Percentiles rank a stretch among this genome's conserved stretches.
Evolutionary conservation across 805 yeast species (phyloP).

Genomic region (Clavispora phyllophila): DNA sequence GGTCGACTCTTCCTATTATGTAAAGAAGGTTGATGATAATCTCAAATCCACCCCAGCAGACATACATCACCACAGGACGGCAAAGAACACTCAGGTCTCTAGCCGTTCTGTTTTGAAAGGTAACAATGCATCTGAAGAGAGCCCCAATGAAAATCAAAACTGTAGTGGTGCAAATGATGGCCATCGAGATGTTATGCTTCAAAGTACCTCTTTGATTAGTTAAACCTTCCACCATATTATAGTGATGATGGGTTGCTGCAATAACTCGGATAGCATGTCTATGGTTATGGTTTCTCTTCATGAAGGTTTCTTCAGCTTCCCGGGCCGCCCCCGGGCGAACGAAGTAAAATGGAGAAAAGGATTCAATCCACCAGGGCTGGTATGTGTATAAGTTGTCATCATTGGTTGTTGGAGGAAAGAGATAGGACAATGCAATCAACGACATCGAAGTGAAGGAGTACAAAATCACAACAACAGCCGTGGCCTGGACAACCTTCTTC

Average conservation of each 20-base stretch:
- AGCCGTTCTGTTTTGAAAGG: slow-evolving; percentile 30
- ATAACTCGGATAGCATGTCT: slow-evolving; percentile 53
- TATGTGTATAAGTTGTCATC: slow-evolving; percentile 52
- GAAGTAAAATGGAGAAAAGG: slow-evolving; percentile 54
- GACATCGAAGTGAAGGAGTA: slow-evolving; percentile 52
- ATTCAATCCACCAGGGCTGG: slow-evolving; percentile 78
- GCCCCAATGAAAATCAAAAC: slow-evolving; percentile 47
- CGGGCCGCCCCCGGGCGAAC: slow-evolving; percentile 49
- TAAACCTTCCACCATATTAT: slow-evolving; percentile 33
- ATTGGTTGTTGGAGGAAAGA: slow-evolving; percentile 48
- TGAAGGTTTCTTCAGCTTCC: slow-evolving; percentile 44
- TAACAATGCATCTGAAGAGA: slow-evolving; percentile 44
- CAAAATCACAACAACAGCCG: slow-evolving; percentile 27
- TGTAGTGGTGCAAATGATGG: slow-evolving; percentile 43
- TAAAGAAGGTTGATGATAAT: slow-evolving; percentile 51
- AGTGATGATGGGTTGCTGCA: slow-evolving; percentile 49
- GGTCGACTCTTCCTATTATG: slow-evolving; percentile 61
- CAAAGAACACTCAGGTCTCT: slow-evolving; percentile 14
- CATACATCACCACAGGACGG: slow-evolving; percentile 57
- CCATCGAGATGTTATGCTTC: slow-evolving; percentile 48
- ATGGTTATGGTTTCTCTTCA: slow-evolving; percentile 43
- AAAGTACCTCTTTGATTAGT: slow-evolving; percentile 37
- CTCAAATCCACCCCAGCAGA: slow-evolving; percentile 67
- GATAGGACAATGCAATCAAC: slow-evolving; percentile 47
- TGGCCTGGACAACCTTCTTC: slow-evolving; percentile 24